Percentiles rank a stretch among this genome's conserved stretches.
Conservation (phyloP, 495 filamentous ascomycete genomes). For the Hypoxylon fragiforme region DNA sequence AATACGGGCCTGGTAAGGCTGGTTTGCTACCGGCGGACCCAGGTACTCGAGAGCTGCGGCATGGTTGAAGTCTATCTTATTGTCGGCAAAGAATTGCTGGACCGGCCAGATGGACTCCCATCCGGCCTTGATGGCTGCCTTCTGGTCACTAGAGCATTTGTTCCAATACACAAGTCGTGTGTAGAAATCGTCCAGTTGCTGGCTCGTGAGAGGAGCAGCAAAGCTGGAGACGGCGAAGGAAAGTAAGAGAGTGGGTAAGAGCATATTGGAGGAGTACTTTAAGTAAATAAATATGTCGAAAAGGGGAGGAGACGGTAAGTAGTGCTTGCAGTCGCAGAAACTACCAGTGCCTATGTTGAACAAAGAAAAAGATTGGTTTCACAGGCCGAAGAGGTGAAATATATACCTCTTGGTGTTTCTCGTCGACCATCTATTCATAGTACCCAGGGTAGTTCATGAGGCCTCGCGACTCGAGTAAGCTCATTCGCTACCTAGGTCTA, state of each 20-base stretch:
- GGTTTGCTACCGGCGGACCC: background rate
- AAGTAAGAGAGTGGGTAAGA: background rate
- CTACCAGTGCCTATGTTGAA: background rate
- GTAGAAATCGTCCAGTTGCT: conserved; percentile 1
- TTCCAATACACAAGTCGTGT: conserved; percentile 1
- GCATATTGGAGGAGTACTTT: background rate
- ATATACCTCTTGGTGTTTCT: background rate
- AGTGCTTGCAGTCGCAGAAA: no score
- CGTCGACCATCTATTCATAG: no score
- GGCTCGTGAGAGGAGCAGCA: background rate
- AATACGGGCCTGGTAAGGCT: background rate
- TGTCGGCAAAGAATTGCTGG: conserved; percentile 2
- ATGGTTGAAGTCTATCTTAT: conserved; percentile 2
- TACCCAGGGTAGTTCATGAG: no score
- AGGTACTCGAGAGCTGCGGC: conserved; percentile 3
- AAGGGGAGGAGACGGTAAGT: background rate
- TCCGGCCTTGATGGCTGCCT: conserved; percentile 1
- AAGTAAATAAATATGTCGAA: background rate
- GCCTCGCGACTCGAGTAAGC: background rate
- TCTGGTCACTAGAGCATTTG: background rate
- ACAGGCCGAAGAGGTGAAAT: background rate
- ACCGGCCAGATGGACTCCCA: conserved; percentile 6
- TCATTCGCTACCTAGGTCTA: no score
- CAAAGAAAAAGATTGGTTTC: background rate
- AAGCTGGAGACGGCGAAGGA: background rate